These are phyloP conservation scores for Arthrocladium fulminans DNA, from an alignment of 2,329 filamentous ascomycete species.

Conservation along the genomic window DNA sequence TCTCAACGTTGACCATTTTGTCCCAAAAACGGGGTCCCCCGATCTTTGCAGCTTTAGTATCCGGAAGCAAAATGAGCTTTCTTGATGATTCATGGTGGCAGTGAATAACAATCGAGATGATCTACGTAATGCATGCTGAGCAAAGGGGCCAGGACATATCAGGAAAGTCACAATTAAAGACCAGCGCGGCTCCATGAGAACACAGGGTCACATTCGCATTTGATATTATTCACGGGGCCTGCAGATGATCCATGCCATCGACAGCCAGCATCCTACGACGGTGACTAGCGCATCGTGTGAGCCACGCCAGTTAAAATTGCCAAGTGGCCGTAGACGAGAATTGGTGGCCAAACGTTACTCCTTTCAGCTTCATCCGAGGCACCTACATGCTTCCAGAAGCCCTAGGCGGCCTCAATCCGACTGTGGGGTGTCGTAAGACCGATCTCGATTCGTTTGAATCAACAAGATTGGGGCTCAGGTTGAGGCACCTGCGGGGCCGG, in stretches of 20 bases:
- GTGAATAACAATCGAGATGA: neutral
- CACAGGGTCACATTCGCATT: neutral
- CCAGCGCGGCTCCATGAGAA: neutral
- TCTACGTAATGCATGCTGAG: neutral
- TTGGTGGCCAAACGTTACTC: neutral
- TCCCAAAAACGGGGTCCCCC: no score
- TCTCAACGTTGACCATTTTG: no score
- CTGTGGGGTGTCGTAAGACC: no score
- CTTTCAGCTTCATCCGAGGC: neutral
- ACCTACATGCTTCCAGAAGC: neutral
- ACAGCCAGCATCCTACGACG: neutral
- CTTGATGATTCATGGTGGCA: neutral
- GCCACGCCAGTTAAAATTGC: neutral
- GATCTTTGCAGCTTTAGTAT: neutral
- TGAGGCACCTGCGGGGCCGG: no score
- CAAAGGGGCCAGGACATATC: neutral
- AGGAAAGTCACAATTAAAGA: neutral
- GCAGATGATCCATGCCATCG: neutral
- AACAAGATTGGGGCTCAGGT: no score
- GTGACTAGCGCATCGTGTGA: no score
- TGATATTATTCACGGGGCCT: neutral
- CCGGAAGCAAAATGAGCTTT: neutral
- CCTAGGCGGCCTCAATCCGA: neutral
- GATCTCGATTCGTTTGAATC: no score
- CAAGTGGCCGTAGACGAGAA: neutral